Evolutionary conservation across 176 grass and related monocot species (phyloP), one percentile per base, ranked within the genome.

Genomic region (Hordeum marinum): DNA sequence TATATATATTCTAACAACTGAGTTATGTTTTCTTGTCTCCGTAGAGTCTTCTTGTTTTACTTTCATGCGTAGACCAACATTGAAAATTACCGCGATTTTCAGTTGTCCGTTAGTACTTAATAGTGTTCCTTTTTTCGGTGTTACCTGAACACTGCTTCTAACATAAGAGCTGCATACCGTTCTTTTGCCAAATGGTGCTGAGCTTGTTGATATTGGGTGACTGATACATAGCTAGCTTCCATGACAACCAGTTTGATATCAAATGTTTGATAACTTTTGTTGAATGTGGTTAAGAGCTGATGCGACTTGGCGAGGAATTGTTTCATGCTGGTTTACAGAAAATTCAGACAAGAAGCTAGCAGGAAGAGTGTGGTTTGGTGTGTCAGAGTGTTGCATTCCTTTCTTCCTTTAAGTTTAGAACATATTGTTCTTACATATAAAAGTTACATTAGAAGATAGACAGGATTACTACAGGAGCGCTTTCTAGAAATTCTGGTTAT

Each of bases 21-120:
- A 55, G 62, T 55, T 57, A 52, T 39, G 52, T 31, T 20, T 62
- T 63, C 36, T 20, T 62, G 2, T 71, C 71, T 39, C 72, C 26
- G 34, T 57, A 57, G 52, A 39, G 42, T 48, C 59, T 84, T 79
- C 43, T 65, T 80, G 6, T 85, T 84, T 79, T 35, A 11, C 60
- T 37, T 41, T 81, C 18, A 82, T 20, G 13, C 52, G 2, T 31
- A 77, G 11, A 25, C 8, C 15, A 65, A 52, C 37, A 64, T 59
- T 27, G 35, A 68, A 80, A 86, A 41, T 36, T 72, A 63, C 2
- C 65, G 40, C 13, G 26, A 14, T 48, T 12, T 73, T 48, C 70
- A 73, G 24, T 48, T 27, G 3, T 73, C 46, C 14, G 13, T 73
- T 73, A 71, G 24, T 26, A 73, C 0, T 73, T 73, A 71, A 42